These are phyloP conservation scores for Physcomitrellopsis africana DNA, from an alignment of 225 moss, liverwort and hornwort species.

Conservation along the genomic window DNA sequence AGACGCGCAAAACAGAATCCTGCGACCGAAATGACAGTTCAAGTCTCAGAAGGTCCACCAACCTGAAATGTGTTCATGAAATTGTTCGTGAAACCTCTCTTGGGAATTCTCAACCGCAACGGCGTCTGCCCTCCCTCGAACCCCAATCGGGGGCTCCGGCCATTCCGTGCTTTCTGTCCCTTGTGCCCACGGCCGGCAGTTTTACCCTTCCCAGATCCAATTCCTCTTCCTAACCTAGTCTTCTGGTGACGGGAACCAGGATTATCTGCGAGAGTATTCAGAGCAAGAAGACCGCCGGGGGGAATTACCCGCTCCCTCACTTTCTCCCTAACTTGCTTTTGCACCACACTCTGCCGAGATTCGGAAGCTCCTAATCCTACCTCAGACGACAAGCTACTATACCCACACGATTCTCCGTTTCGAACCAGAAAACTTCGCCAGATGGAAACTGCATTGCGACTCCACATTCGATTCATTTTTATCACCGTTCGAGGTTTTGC, in stretches of 20 bases:
- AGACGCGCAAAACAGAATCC: not conserved
- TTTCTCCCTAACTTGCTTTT: constrained; percentile 49
- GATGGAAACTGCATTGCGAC: constrained; percentile 33
- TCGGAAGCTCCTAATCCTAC: constrained; percentile 16
- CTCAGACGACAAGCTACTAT: constrained; percentile 36
- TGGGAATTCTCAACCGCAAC: constrained; percentile 88
- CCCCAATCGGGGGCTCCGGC: constrained; percentile 81
- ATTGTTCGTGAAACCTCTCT: constrained; percentile 86
- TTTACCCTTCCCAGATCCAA: constrained; percentile 99
- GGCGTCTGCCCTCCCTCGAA: constrained; percentile 99
- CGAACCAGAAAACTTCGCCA: constrained; percentile 33
- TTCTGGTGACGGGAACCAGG: constrained; percentile 87
- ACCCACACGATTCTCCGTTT: constrained; percentile 22
- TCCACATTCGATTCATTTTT: constrained; percentile 49
- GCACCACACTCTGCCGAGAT: constrained; percentile 17
- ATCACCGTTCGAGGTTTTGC: too few species aligned
- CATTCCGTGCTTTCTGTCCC: constrained; percentile 98
- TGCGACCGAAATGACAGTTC: not conserved
- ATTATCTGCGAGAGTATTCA: constrained; percentile 86
- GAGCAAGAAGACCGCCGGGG: constrained; percentile 72
- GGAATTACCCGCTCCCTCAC: constrained; percentile 54
- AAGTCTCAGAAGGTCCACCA: not conserved
- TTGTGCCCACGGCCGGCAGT: constrained; percentile 94
- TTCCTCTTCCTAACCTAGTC: constrained; percentile 88
- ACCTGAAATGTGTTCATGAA: constrained; percentile 86